Conservation (phyloP, 2,329 filamentous ascomycete genomes). For the Fusarium drepaniforme region DNA sequence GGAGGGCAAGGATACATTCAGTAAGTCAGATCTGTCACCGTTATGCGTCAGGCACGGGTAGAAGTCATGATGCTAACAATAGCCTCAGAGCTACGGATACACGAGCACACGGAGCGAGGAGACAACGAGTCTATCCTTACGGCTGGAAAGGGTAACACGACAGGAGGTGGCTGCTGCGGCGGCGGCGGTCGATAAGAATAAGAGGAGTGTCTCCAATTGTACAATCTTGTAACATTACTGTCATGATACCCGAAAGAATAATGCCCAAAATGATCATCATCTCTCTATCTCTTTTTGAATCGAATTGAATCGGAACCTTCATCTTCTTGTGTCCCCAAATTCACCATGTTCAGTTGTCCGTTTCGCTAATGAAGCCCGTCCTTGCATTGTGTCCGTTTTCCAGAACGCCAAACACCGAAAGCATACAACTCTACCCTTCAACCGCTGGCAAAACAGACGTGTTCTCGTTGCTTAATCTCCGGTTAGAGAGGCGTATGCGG, state of each 20-base stretch:
- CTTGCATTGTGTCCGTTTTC: constrained; percentile 22
- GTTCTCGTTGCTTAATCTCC: constrained; percentile 71
- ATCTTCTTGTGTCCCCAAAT: constrained; percentile 20
- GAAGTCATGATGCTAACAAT: constrained; percentile 3
- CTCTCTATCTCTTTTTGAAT: constrained; percentile 28
- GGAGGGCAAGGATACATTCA: constrained; percentile 63
- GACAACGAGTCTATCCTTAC: constrained; percentile 93
- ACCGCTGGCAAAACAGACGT: constrained; percentile 34
- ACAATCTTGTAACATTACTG: constrained; percentile 48
- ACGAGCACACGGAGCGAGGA: constrained; percentile 89
- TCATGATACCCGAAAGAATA: constrained; percentile 50
- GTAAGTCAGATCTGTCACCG: constrained; percentile 58
- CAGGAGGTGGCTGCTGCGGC: constrained; percentile 43
- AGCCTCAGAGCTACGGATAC: constrained; percentile 83
- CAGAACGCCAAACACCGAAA: constrained; percentile 45
- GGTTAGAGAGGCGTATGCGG: constrained; percentile 84
- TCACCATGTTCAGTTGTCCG: constrained; percentile 24
- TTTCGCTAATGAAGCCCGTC: constrained; percentile 35
- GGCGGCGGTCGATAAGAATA: constrained; percentile 48
- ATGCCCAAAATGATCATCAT: constrained; percentile 35
- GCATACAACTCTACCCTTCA: constrained; percentile 20
- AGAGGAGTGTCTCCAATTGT: constrained; percentile 32
- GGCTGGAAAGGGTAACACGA: constrained; percentile 54
- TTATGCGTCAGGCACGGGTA: not conserved
- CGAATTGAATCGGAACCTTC: constrained; percentile 22